phyloP scores from a whole-genome alignment of 2,329 filamentous ascomycete genomes.

The Podosphaera xanthii region DNA sequence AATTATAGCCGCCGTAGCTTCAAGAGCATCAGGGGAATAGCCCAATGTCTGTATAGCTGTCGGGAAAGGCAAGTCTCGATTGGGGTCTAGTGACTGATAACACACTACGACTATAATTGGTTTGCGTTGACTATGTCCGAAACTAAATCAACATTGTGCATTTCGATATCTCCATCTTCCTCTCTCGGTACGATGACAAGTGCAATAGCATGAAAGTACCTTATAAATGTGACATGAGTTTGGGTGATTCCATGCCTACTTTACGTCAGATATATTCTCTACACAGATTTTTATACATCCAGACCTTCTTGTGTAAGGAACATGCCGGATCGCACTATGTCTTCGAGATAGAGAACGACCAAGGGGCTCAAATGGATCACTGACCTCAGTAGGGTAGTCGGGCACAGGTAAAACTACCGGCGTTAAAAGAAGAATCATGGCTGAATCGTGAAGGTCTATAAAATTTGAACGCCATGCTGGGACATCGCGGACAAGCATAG shows the following conservation, averaged over 20 bases:
- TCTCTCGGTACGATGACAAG: conserved; percentile 22
- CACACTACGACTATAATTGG: conserved; percentile 30
- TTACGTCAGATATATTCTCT: conserved; percentile 1
- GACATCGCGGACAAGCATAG: conserved; percentile 10
- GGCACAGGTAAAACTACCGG: conserved; percentile 28
- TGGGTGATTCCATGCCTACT: conserved; percentile 25
- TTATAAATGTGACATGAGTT: conserved; percentile 15
- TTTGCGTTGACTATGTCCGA: conserved; percentile 22
- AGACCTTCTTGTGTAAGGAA: conserved; percentile 40
- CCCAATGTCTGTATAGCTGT: conserved; percentile 27
- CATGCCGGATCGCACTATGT: conserved; percentile 41
- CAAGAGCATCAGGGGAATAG: conserved; percentile 25
- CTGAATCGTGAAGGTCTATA: conserved; percentile 23
- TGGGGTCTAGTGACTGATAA: conserved; percentile 21
- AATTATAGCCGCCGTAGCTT: conserved; percentile 27
- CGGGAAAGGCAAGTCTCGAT: conserved; percentile 22
- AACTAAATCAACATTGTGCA: conserved; percentile 24
- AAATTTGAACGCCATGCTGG: conserved; percentile 25
- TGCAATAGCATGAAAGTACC: conserved; percentile 20
- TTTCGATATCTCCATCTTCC: conserved; percentile 25
- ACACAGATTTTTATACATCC: conserved; percentile 2
- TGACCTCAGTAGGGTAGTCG: conserved; percentile 20
- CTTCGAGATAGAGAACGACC: conserved; percentile 37
- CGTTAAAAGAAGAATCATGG: conserved; percentile 37
- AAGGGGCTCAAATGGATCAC: conserved; percentile 51